Percentiles rank a stretch among this genome's conserved stretches.
Evolutionary conservation across 495 filamentous ascomycete genomes (phyloP).

Genomic region (Neurospora sp.): DNA sequence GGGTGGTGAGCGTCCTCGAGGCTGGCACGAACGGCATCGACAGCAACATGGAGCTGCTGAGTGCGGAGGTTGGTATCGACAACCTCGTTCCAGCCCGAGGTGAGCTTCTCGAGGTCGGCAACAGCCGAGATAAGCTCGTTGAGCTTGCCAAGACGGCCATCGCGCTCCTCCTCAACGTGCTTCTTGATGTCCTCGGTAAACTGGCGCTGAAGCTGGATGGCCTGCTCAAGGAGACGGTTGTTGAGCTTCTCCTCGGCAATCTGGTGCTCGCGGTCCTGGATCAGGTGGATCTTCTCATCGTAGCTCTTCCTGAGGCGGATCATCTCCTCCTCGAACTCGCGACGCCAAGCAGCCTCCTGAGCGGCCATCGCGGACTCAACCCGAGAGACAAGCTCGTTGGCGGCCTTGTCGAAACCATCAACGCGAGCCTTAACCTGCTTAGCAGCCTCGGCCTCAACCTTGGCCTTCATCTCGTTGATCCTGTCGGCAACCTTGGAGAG

Average conservation of each 20-base stretch:
- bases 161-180: constrained; percentile 79
- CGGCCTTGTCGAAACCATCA: constrained; percentile 38
- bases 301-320: constrained; percentile 64
- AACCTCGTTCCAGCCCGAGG: constrained; percentile 72
- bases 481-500: constrained; percentile 64
- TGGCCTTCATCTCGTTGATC: constrained; percentile 59
- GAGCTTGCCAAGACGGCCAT: constrained; percentile 77
- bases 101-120: constrained; percentile 72
- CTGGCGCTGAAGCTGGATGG: constrained; percentile 71
- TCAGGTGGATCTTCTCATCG: constrained; percentile 64
- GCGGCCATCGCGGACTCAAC: constrained; percentile 62
- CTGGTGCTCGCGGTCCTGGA: constrained; percentile 62
- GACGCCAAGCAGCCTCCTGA: constrained; percentile 69
- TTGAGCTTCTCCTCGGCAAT: constrained; percentile 68
- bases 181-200: constrained; percentile 69
- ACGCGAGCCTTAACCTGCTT: constrained; percentile 61
- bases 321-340: constrained; percentile 84
- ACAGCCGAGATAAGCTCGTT: constrained; percentile 67
- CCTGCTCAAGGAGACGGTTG: constrained; percentile 86
- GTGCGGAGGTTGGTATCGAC: constrained; percentile 84
- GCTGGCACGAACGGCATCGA: constrained; percentile 79
- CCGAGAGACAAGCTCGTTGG: constrained; percentile 63
- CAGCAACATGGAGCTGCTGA: constrained; percentile 87
- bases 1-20: constrained; percentile 64
- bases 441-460: constrained; percentile 59